phyloP scores from a whole-genome alignment of 116 monocot species.

The Posidonia oceanica region DNA sequence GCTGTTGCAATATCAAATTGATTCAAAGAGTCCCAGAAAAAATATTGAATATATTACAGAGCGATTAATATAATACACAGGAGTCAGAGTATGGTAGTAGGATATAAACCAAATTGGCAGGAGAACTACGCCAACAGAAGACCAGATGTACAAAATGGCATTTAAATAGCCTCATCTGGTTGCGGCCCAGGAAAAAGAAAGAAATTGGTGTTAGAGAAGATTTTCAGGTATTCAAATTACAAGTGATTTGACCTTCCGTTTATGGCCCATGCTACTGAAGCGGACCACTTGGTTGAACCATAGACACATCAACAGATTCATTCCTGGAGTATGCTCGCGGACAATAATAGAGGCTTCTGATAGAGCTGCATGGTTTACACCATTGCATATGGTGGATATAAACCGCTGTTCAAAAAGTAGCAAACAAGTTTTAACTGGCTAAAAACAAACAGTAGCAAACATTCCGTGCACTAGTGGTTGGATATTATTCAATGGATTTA shows the following conservation, averaged over 20 bases:
- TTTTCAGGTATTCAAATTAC: background rate
- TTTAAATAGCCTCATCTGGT: background rate
- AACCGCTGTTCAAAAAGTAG: no score
- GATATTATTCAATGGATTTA: no score
- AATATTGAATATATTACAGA: no score
- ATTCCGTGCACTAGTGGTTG: no score
- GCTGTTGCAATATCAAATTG: no score
- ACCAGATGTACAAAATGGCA: background rate
- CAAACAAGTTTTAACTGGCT: no score
- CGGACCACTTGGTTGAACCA: conserved; percentile 97
- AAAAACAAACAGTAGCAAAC: no score
- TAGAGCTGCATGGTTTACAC: conserved; percentile 37
- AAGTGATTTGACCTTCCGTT: background rate
- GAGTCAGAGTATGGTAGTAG: no score
- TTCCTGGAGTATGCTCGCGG: conserved; percentile 51
- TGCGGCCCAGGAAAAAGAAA: background rate
- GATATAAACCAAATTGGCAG: no score
- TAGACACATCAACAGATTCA: conserved; percentile 64
- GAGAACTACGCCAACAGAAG: background rate
- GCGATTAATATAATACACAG: no score
- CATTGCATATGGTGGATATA: background rate
- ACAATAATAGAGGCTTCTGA: conserved; percentile 87
- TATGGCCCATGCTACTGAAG: conserved; percentile 25
- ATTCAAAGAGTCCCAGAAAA: no score
- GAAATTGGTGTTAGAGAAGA: background rate